Percentiles rank a stretch among this genome's conserved stretches.
These are phyloP conservation scores for Cairneyella variabilis DNA, from an alignment of 495 filamentous ascomycete species.

Conservation along the genomic window DNA sequence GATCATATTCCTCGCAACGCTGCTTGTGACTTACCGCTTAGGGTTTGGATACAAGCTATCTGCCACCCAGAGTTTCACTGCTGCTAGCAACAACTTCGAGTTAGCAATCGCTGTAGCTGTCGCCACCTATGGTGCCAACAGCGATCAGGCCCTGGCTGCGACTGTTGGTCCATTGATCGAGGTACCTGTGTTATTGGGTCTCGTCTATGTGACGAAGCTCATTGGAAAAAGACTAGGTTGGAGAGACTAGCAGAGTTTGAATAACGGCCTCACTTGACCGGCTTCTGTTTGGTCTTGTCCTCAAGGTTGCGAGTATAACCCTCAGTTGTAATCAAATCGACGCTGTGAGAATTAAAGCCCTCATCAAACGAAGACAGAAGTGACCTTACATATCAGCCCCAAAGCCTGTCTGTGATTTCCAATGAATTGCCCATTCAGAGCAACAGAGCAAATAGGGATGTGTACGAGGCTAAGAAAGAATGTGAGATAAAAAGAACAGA, in stretches of 20 bases:
- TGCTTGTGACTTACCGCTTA: slow-evolving; percentile 50
- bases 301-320: too few relatives aligned
- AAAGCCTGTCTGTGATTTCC: too few relatives aligned
- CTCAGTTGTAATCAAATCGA: too few relatives aligned
- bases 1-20: slow-evolving; percentile 66
- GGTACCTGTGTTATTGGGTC: slow-evolving; percentile 75
- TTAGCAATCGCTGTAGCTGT: slow-evolving; percentile 90
- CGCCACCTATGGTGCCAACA: slow-evolving; percentile 73
- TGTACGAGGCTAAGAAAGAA: too few relatives aligned
- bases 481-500: too few relatives aligned
- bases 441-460: too few relatives aligned
- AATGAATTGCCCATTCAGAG: too few relatives aligned
- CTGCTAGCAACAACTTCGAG: slow-evolving; percentile 95
- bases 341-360: too few relatives aligned
- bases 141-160: slow-evolving; percentile 81
- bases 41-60: slow-evolving; percentile 72
- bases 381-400: too few relatives aligned
- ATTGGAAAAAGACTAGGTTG: slow-evolving; percentile 52
- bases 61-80: slow-evolving; percentile 86
- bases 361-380: too few relatives aligned
- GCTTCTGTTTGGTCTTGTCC: too few relatives aligned
- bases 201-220: slow-evolving; percentile 75
- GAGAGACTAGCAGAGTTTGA: slow-evolving; percentile 39
- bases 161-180: slow-evolving; percentile 91
- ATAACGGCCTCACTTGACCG: too few relatives aligned